Evolutionary conservation across 352 stramenopile species (phyloP).

Genomic region (Globisporangium polare): DNA sequence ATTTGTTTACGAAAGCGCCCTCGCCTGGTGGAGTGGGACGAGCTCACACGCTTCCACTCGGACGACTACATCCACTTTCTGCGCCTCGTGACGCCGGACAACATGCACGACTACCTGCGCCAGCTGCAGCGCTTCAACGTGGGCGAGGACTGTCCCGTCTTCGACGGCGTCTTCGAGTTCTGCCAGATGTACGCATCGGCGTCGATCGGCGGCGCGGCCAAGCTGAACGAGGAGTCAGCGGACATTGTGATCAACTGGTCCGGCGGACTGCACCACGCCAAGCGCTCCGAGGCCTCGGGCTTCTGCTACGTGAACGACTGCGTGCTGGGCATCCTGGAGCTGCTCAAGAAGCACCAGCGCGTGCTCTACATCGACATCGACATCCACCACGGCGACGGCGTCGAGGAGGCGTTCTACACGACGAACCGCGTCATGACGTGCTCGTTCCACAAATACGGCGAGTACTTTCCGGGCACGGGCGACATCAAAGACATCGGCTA

Average conservation of each 20-base stretch:
- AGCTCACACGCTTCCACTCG: constrained; percentile 99
- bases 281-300: constrained; percentile 97
- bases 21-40: constrained; percentile 92
- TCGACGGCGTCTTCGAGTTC: constrained; percentile 99
- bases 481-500: constrained; percentile 82
- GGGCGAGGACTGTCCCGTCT: constrained; percentile 99
- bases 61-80: constrained; percentile 99
- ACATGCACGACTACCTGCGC: constrained; percentile 95
- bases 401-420: constrained; percentile 99
- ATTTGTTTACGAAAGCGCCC: constrained; percentile 56
- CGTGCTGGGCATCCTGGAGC: constrained; percentile 97
- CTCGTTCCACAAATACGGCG: constrained; percentile 99
- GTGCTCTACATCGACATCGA: constrained; percentile 99
- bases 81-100: constrained; percentile 96
- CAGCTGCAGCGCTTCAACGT: constrained; percentile 97
- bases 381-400: constrained; percentile 98
- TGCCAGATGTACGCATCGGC: constrained; percentile 97
- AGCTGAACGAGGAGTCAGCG: constrained; percentile 93
- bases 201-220: constrained; percentile 94
- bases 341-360: constrained; percentile 96
- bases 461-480: constrained; percentile 98
- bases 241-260: constrained; percentile 99
- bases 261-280: constrained; percentile 98
- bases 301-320: constrained; percentile 99
- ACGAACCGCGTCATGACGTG: constrained; percentile 98